phyloP scores from a whole-genome alignment of 371 early-diverging fungal species.

The Mortierella sp. region DNA sequence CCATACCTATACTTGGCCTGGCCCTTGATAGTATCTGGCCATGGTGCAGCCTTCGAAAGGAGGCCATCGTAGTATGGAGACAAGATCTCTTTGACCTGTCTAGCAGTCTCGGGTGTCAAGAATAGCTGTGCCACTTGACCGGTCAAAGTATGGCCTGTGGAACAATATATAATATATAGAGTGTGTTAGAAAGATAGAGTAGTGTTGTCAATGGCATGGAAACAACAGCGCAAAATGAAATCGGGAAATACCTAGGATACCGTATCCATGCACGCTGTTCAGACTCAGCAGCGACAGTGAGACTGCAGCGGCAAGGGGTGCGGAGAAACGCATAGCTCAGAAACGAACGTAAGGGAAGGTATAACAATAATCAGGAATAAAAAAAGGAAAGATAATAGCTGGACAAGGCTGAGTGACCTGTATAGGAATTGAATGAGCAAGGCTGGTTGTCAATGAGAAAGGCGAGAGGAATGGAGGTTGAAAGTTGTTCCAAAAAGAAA shows the following conservation, averaged over 20 bases:
- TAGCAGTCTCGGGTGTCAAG: constrained; percentile 51
- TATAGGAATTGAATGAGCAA: too few relatives aligned
- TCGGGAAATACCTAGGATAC: constrained; percentile 55
- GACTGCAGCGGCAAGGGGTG: constrained; percentile 10
- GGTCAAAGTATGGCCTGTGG: constrained; percentile 51
- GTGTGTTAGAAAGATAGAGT: neutral
- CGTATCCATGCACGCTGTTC: constrained; percentile 38
- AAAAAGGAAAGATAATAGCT: neutral
- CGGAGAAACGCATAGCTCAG: constrained; percentile 24
- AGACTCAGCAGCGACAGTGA: constrained; percentile 18
- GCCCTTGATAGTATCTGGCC: constrained; percentile 57
- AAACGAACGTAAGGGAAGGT: neutral
- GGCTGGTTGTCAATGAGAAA: too few relatives aligned
- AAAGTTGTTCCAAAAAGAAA: neutral
- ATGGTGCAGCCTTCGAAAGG: constrained; percentile 56
- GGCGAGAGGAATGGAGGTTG: too few relatives aligned
- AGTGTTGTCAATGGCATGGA: too few relatives aligned
- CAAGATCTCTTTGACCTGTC: constrained; percentile 51
- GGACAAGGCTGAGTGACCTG: neutral
- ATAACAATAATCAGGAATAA: neutral
- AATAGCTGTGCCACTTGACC: constrained; percentile 54
- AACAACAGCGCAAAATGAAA: neutral
- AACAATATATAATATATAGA: neutral
- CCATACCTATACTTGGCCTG: constrained; percentile 49
- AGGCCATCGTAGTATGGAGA: constrained; percentile 53